Conservation (phyloP, 139 green algal species). For the Limnomonas spitsbergensis region DNA sequence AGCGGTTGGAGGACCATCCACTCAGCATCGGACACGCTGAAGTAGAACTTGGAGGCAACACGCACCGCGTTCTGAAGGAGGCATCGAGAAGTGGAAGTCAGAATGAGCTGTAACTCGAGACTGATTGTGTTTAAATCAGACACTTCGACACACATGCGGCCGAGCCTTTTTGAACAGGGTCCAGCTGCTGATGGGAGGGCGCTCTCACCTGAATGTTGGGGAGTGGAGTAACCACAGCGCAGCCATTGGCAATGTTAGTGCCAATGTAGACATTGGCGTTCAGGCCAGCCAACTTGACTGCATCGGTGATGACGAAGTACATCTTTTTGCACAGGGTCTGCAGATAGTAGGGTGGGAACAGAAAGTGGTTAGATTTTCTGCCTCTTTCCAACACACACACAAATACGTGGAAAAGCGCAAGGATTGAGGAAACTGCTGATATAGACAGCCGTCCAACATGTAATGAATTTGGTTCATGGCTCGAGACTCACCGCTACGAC, state of each 20-base stretch:
- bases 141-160: background rate
- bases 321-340: background rate
- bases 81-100: too few species aligned
- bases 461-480: too few species aligned
- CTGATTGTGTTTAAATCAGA: too few species aligned
- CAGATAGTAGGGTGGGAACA: too few species aligned
- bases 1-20: background rate
- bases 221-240: background rate
- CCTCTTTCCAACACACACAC: too few species aligned
- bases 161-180: background rate
- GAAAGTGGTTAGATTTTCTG: too few species aligned
- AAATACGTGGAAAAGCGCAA: too few species aligned
- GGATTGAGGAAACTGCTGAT: too few species aligned
- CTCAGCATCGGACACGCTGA: background rate
- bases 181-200: too few species aligned
- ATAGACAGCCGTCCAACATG: too few species aligned
- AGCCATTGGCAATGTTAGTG: background rate
- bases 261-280: background rate
- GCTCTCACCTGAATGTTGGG: background rate
- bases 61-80: background rate
- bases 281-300: background rate
- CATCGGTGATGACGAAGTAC: background rate
- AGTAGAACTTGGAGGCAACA: conserved; percentile 15
- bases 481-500: too few species aligned
- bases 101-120: background rate